Evolutionary conservation across 2,329 filamentous ascomycete genomes (phyloP).

Genomic region (Aspergillus flavus): DNA sequence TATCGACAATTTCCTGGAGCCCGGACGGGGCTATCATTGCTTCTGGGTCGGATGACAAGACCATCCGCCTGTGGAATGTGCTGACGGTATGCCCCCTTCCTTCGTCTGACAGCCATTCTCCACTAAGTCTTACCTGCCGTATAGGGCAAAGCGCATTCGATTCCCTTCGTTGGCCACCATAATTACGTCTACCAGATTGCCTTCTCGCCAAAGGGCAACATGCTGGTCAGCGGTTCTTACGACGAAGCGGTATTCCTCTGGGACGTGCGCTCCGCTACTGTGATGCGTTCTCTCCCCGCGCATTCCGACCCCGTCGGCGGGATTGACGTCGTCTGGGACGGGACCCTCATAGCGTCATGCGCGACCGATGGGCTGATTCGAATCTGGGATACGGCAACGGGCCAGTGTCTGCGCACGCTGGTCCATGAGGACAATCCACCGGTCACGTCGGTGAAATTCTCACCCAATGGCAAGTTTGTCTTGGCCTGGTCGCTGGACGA

Average conservation of each 20-base stretch:
- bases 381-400: slow-evolving; percentile 94
- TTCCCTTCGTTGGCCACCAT: slow-evolving; percentile 78
- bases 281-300: slow-evolving; percentile 89
- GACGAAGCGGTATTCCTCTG: slow-evolving; percentile 97
- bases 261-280: slow-evolving; percentile 84
- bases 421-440: slow-evolving; percentile 95
- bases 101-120: neutral
- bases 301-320: slow-evolving; percentile 94
- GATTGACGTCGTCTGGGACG: slow-evolving; percentile 90
- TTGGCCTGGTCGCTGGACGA: slow-evolving; percentile 90
- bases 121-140: neutral
- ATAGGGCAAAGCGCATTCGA: slow-evolving; percentile 59
- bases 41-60: slow-evolving; percentile 93
- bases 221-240: slow-evolving; percentile 91
- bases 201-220: slow-evolving; percentile 98
- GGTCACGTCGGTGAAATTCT: slow-evolving; percentile 87
- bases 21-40: slow-evolving; percentile 86
- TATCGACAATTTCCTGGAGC: slow-evolving; percentile 92
- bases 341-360: slow-evolving; percentile 88
- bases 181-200: slow-evolving; percentile 94
- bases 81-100: slow-evolving; percentile 44
- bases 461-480: slow-evolving; percentile 90
- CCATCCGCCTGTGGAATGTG: slow-evolving; percentile 87
- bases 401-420: slow-evolving; percentile 90
- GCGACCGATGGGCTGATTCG: slow-evolving; percentile 89